Base-by-base conservation (phyloP, 768 basidiomycete genomes). In the Solioccasus polychromus region DNA sequence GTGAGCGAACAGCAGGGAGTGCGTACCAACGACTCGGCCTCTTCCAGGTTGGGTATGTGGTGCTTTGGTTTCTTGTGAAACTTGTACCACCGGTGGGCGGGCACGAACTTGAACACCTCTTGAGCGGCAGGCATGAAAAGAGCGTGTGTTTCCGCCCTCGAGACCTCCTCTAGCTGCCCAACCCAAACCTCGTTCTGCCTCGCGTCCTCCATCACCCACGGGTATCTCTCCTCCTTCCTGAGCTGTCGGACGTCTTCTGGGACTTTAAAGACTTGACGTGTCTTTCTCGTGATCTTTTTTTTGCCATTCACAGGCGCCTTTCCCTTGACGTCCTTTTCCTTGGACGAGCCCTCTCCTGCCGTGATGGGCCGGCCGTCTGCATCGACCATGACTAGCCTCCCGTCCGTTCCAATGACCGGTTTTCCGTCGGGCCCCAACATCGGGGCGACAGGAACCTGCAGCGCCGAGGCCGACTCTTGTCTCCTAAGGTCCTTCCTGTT, bases 181-280 rank as follows among this genome's bases (percentile, higher is more conserved):
- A 80, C 73, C 92, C 92, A 94, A 12, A 80, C 63, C 67, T 93
- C 88, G 45, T 74, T 70, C 40, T 79, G 75, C 17, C 74, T 73
- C 29, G 75, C 78, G 61, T 92, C 90, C 70, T 94, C 92, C 71
- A 93, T 79, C 30, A 94, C 85, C 92, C 92, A 94, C 3, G 92
- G 92, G 65, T 88, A 88, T 52, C 88, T 72, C 68, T 94, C 92
- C 68, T 94, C 92, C 59, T 77, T 78, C 63, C 87, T 74, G 57
- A 93, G 71, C 67, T 89, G 84, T 54, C 90, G 72, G 40, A 79
- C 74, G 30, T 83, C 83, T 44, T 92, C 89, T 0, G 87, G 80
- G 2, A 92, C 84, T 50, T 82, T 77, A 68, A 85, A 92, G 17
- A 93, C 88, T 71, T 82, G 91, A 71, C 64, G 79, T 54, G 71